phyloP scores from a whole-genome alignment of 78 protist genomes.

The Chrysochromulina parva region DNA sequence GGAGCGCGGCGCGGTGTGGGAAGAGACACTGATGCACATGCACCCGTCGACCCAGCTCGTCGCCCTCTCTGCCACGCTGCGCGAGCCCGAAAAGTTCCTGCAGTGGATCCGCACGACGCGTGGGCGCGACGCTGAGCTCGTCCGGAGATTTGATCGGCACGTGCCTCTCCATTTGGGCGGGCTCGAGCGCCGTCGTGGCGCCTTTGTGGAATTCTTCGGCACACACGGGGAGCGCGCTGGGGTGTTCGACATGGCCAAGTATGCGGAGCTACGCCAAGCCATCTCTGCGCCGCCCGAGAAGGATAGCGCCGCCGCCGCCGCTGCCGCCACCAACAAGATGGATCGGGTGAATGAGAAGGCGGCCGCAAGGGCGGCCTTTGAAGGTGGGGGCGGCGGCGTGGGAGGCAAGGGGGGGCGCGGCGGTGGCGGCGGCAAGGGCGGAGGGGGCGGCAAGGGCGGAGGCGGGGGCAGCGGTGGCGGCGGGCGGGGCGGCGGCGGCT shows the following conservation, averaged over 20 bases:
- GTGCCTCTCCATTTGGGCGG: constrained; percentile 50
- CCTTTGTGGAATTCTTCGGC: not conserved
- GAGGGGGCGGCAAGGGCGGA: not conserved
- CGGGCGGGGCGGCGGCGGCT: not conserved
- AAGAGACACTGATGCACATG: constrained; percentile 34
- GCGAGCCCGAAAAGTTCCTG: constrained; percentile 5
- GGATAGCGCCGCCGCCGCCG: not conserved
- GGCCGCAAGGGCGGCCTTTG: not conserved
- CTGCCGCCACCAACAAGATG: not conserved
- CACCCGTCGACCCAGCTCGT: not conserved
- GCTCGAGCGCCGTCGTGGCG: not conserved
- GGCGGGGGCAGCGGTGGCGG: not conserved
- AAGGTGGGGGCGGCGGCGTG: not conserved
- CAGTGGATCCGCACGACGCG: constrained; percentile 32
- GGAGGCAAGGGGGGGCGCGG: not conserved
- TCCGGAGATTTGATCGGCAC: constrained; percentile 15
- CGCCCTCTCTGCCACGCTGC: constrained; percentile 42
- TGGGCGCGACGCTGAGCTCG: constrained; percentile 3
- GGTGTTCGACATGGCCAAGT: not conserved
- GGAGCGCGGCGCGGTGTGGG: constrained; percentile 54
- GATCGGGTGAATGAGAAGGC: not conserved
- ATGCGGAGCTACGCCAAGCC: not conserved
- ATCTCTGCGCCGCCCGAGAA: not conserved
- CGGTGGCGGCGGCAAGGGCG: not conserved
- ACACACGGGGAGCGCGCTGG: constrained; percentile 10